These are phyloP conservation scores for Mucor plumbeus DNA, from an alignment of 371 early-diverging fungal genomes.

Conservation along the genomic window DNA sequence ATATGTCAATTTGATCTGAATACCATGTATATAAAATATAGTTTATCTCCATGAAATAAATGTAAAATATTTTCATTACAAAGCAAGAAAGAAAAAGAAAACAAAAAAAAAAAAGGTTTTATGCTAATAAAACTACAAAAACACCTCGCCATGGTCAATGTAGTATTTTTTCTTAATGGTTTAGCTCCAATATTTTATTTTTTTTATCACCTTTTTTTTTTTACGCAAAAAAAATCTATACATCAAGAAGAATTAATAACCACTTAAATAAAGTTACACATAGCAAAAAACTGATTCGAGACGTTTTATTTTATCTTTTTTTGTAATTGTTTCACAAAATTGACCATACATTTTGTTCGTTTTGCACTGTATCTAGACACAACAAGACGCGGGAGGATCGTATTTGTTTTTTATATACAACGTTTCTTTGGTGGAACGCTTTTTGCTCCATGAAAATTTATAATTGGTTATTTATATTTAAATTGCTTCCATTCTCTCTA, in stretches of 20 bases:
- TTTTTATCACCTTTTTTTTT: no score
- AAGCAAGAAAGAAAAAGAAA: no score
- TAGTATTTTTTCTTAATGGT: background rate
- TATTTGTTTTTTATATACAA: no score
- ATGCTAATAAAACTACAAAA: no score
- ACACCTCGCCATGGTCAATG: no score
- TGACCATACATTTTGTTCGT: background rate
- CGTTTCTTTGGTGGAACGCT: no score
- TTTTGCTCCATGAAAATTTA: no score
- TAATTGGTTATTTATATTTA: no score
- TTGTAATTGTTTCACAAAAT: background rate
- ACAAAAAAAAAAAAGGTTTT: no score
- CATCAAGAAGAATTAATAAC: background rate
- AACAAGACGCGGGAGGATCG: background rate
- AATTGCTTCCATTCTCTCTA: no score
- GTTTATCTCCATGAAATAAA: background rate
- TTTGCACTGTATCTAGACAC: background rate
- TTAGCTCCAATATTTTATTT: background rate
- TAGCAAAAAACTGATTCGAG: background rate
- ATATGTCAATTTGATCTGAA: background rate
- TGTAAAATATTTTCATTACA: no score
- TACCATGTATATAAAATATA: constrained; percentile 6
- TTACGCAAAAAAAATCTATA: background rate
- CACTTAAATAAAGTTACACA: constrained; percentile 2
- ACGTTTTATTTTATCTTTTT: background rate